Base-by-base conservation (phyloP, 139 green algal species). In the Deuterostichococcus epilithicus region DNA sequence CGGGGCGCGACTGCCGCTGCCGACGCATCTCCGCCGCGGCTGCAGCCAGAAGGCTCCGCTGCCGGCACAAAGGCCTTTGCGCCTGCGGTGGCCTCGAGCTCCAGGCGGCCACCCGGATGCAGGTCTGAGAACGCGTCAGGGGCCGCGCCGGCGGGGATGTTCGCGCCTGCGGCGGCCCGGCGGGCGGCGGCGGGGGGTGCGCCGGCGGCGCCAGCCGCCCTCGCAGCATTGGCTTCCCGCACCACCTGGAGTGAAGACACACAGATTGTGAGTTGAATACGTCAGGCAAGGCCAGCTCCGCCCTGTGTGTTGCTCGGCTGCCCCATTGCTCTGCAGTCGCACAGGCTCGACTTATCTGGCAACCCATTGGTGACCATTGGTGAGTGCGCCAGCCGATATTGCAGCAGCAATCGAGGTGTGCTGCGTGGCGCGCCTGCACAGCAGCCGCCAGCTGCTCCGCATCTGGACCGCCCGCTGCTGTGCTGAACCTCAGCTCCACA, bases 381-480 rank as follows among this genome's bases (percentile, higher is more conserved):
- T n/a, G n/a, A n/a, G n/a, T n/a, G n/a, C n/a, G n/a, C n/a, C n/a
- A n/a, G n/a, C n/a, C n/a, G n/a, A n/a, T n/a, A n/a, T n/a, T n/a
- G n/a, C n/a, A n/a, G n/a, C n/a, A n/a, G n/a, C n/a, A n/a, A n/a
- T n/a, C n/a, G n/a, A n/a, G n/a, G n/a, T n/a, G n/a, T n/a, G n/a
- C n/a, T n/a, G n/a, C 8, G 20, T 13, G 52, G 52, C 28, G 30
- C 25, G 77, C 78, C 73, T 83, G 38, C 30, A 70, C 25, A 26
- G 76, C 60, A 45, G 74, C 79, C 8, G 38, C 36, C 60, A 83
- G 74, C 74, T 83, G 79, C 28, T 80, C 79, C 10, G 68, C 69
- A 36, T 83, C 79, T 26, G 73, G 68, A 28, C 39, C 68, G 3
- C n/a, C 33, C 15, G 68, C 33, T 8, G 58, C 72, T 34, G 65